Conservation (phyloP, 1,284 basidiomycete genomes). For the Sutorius eximius region DNA sequence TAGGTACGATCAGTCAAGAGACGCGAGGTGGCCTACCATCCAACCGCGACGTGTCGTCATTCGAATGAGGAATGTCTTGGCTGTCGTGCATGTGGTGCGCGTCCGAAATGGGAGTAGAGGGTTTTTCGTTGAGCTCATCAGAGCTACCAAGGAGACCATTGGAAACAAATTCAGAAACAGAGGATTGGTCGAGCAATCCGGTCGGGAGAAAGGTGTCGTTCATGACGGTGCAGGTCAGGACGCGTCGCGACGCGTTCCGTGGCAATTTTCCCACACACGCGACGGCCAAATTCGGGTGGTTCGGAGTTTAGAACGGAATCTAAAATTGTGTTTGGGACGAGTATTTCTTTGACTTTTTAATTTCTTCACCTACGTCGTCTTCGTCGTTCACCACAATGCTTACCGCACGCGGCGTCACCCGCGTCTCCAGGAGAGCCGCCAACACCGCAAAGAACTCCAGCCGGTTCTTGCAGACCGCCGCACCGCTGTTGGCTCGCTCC, state of each 20-base stretch:
- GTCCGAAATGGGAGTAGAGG: neutral
- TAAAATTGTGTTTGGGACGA: conserved; percentile 16
- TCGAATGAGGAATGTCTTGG: conserved; percentile 10
- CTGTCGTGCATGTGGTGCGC: neutral
- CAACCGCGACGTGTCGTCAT: conserved; percentile 9
- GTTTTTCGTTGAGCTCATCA: neutral
- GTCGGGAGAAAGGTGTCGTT: conserved; percentile 23
- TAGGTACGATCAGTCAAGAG: neutral
- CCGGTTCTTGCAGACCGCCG: conserved; percentile 76
- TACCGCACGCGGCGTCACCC: conserved; percentile 78
- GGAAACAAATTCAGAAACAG: conserved; percentile 23
- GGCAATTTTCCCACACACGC: conserved; percentile 15
- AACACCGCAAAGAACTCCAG: conserved; percentile 70
- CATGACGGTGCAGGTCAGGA: conserved; percentile 5
- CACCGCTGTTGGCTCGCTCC: conserved; percentile 47
- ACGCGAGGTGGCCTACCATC: conserved; percentile 6
- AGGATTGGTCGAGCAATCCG: conserved; percentile 23
- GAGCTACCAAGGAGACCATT: conserved; percentile 34
- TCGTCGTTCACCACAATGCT: conserved; percentile 63
- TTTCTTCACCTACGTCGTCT: conserved; percentile 21
- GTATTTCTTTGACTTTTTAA: conserved; percentile 34
- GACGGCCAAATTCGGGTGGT: conserved; percentile 33
- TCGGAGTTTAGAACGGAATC: conserved; percentile 34
- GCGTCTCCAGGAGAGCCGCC: conserved; percentile 78
- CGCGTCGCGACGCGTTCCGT: conserved; percentile 14